Evolutionary conservation across 768 basidiomycete species (phyloP).

Genomic region (Auricularia sp.): DNA sequence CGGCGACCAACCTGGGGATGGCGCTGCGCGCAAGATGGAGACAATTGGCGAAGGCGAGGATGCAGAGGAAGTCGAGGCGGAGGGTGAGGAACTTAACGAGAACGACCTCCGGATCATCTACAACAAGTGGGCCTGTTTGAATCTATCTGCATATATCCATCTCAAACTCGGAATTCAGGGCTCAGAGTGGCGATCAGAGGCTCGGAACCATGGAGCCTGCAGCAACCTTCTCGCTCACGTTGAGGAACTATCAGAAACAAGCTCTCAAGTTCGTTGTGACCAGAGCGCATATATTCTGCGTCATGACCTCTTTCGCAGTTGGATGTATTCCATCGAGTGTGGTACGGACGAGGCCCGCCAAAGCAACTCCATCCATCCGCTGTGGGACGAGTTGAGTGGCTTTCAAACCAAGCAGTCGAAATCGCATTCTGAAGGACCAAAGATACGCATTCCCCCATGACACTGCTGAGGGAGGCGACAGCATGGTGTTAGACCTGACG

Average conservation of each 20-base stretch:
- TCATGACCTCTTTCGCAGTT: constrained; percentile 35
- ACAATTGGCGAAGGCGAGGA: constrained; percentile 76
- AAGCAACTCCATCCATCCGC: constrained; percentile 72
- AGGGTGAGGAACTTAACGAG: constrained; percentile 71
- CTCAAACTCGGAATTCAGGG: constrained; percentile 36
- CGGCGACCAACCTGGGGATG: constrained; percentile 24
- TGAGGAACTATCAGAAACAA: constrained; percentile 90
- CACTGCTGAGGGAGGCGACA: constrained; percentile 37
- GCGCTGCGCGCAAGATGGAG: constrained; percentile 36
- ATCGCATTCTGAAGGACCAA: background rate
- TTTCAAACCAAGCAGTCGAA: background rate
- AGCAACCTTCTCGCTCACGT: constrained; percentile 59
- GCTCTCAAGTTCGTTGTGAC: constrained; percentile 48
- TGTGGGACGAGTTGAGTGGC: constrained; percentile 78
- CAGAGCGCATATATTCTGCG: background rate
- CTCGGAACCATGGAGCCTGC: constrained; percentile 79
- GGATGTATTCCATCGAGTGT: constrained; percentile 86
- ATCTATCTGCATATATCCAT: background rate
- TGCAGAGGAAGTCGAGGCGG: constrained; percentile 63
- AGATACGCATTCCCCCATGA: constrained; percentile 62
- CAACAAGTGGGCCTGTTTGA: constrained; percentile 44
- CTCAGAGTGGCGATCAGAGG: constrained; percentile 66
- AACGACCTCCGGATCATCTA: constrained; percentile 79
- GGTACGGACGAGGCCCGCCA: constrained; percentile 62
- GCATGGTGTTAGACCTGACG: constrained; percentile 66